These are phyloP conservation scores for Chytriomyces sp. DNA, from an alignment of 192 early-diverging fungal genomes.

Conservation along the genomic window DNA sequence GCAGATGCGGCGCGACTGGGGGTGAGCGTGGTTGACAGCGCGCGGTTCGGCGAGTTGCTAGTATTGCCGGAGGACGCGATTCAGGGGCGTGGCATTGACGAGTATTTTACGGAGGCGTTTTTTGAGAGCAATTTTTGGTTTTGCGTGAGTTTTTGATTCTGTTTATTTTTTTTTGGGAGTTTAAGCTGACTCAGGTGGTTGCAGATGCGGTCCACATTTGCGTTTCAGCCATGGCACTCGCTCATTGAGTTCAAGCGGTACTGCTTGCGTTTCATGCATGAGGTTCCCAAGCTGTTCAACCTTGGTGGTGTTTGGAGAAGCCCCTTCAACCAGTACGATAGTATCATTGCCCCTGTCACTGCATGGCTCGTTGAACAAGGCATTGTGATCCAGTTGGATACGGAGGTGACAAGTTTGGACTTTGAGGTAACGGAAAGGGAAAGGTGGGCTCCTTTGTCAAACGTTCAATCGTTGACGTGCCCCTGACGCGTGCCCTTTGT, in stretches of 20 bases:
- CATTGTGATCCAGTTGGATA: conserved; percentile 27
- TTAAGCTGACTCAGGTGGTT: background rate
- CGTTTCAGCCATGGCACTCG: conserved; percentile 46
- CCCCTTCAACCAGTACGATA: conserved; percentile 41
- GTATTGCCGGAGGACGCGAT: conserved; percentile 29
- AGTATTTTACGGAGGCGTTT: conserved; percentile 37
- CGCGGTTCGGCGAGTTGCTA: conserved; percentile 21
- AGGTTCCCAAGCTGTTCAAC: conserved; percentile 37
- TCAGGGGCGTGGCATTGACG: conserved; percentile 33
- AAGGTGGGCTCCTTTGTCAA: background rate
- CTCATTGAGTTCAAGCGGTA: conserved; percentile 39
- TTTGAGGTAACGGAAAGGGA: conserved; percentile 18
- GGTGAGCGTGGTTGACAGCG: conserved; percentile 24
- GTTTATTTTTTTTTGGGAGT: background rate
- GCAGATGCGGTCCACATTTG: conserved; percentile 33
- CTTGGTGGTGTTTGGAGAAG: conserved; percentile 36
- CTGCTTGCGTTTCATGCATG: conserved; percentile 40
- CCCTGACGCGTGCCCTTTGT: background rate
- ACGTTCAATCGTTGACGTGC: background rate
- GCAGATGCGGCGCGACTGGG: conserved; percentile 31
- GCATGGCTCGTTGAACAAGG: conserved; percentile 25
- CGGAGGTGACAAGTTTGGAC: conserved; percentile 27
- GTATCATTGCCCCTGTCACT: conserved; percentile 28
- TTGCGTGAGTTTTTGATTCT: background rate
- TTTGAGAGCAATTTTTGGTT: conserved; percentile 42